A percentile compares a stretch with the other conserved stretches of the same genome.
Conservation (phyloP, 495 filamentous ascomycete genomes). For the Bryoglossum gracile region DNA sequence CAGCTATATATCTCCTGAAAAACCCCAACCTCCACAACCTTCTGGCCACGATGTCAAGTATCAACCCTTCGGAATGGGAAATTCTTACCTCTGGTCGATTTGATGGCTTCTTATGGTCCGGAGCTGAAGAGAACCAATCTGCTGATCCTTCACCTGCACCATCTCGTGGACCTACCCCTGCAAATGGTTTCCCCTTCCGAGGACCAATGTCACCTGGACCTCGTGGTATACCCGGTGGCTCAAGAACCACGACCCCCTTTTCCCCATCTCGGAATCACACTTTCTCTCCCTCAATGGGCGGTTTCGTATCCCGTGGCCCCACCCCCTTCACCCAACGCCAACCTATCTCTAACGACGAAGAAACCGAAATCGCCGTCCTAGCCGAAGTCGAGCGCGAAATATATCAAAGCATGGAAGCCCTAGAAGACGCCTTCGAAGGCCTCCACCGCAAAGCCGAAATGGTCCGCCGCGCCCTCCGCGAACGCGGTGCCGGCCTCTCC, state of each 20-base stretch:
- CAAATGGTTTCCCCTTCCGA: constrained; percentile 27
- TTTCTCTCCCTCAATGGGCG: constrained; percentile 33
- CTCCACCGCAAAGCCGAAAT: constrained; percentile 78
- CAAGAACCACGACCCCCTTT: constrained; percentile 24
- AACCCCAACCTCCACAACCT: constrained; percentile 77
- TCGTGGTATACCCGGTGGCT: constrained; percentile 8
- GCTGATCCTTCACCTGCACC: constrained; percentile 32
- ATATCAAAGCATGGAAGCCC: constrained; percentile 83
- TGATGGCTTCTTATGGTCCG: constrained; percentile 93
- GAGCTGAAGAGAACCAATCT: constrained; percentile 56
- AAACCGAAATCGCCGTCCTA: constrained; percentile 81
- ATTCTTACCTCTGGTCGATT: constrained; percentile 93
- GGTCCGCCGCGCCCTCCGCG: constrained; percentile 70
- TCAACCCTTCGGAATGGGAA: constrained; percentile 89
- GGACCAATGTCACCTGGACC: constrained; percentile 21
- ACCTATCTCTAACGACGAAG: constrained; percentile 85
- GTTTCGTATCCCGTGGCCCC: constrained; percentile 32
- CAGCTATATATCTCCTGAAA: constrained; percentile 81
- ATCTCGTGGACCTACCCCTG: constrained; percentile 49
- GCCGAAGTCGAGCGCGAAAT: constrained; percentile 92
- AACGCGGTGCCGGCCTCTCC: constrained; percentile 70
- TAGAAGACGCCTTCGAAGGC: constrained; percentile 92
- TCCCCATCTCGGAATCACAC: constrained; percentile 21
- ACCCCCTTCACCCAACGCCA: constrained; percentile 30
- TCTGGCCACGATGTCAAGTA: constrained; percentile 77